phyloP scores from a whole-genome alignment of 2,329 filamentous ascomycete species.

The Pestalotiopsis fici region DNA sequence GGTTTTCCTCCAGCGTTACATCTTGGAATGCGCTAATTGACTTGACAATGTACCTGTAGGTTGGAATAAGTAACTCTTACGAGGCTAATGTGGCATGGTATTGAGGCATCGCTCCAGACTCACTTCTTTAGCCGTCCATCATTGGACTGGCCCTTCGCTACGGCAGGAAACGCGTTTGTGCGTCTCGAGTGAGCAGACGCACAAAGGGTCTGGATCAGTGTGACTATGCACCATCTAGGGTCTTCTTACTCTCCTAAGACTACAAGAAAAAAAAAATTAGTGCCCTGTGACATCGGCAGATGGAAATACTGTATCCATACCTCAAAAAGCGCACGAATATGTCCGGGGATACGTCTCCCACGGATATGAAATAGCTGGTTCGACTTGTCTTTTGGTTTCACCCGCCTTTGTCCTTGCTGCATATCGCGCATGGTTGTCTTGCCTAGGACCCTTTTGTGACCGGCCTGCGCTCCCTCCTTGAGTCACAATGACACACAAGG shows the following conservation, averaged over 20 bases:
- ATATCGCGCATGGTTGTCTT: neutral
- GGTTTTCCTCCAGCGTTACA: neutral
- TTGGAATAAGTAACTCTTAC: conserved; percentile 7
- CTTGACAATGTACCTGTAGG: neutral
- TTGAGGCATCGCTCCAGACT: neutral
- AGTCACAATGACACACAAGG: no score
- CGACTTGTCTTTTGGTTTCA: neutral
- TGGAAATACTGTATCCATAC: neutral
- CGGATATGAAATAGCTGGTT: neutral
- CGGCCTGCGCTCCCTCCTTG: neutral
- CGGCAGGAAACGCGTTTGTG: neutral
- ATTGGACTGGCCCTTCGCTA: neutral
- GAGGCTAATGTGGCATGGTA: neutral
- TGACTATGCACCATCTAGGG: neutral
- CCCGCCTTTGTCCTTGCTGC: neutral
- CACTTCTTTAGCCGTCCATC: neutral
- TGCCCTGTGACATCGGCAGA: neutral
- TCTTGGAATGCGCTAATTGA: neutral
- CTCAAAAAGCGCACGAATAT: neutral
- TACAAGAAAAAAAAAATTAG: neutral
- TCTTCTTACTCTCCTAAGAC: no score
- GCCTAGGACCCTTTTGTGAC: neutral
- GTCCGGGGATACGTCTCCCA: neutral
- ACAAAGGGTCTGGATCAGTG: neutral
- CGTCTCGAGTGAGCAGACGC: neutral